Evolutionary conservation across 2,329 filamentous ascomycete genomes (phyloP).

Genomic region (Fusarium neocosmosporiellum): DNA sequence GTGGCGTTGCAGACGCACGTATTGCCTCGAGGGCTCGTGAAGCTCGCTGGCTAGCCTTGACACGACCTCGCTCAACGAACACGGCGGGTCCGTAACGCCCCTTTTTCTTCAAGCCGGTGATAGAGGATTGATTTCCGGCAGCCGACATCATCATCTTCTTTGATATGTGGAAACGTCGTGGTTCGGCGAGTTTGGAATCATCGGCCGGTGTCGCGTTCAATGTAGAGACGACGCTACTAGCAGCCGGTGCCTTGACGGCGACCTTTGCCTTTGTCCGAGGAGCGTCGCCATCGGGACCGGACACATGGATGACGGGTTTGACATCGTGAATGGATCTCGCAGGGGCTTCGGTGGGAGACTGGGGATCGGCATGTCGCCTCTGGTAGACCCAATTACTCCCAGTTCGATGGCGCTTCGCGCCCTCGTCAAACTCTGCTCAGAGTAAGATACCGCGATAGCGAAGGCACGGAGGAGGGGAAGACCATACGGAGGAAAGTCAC

Average conservation of each 20-base stretch:
- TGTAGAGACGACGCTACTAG: slow-evolving; percentile 3
- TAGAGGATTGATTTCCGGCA: slow-evolving; percentile 22
- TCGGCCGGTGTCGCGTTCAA: slow-evolving; percentile 24
- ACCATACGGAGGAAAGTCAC: slow-evolving; percentile 67
- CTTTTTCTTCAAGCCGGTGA: slow-evolving; percentile 54
- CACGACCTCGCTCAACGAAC: slow-evolving; percentile 66
- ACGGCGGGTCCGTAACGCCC: slow-evolving; percentile 58
- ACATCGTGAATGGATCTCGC: slow-evolving; percentile 29
- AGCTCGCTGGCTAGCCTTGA: slow-evolving; percentile 46
- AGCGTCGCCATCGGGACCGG: slow-evolving; percentile 51
- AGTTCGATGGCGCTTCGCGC: slow-evolving; percentile 64
- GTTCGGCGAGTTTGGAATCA: slow-evolving; percentile 45
- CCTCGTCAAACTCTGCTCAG: slow-evolving; percentile 61
- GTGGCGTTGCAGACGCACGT: slow-evolving; percentile 14
- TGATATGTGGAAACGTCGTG: slow-evolving; percentile 67
- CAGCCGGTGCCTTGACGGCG: not conserved
- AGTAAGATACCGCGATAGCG: slow-evolving; percentile 27
- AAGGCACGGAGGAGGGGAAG: slow-evolving; percentile 8
- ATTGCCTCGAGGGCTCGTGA: slow-evolving; percentile 21
- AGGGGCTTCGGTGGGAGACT: slow-evolving; percentile 40
- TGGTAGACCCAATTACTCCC: slow-evolving; percentile 67
- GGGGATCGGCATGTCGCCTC: slow-evolving; percentile 55
- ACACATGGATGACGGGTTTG: slow-evolving; percentile 62
- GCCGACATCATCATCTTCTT: slow-evolving; percentile 55
- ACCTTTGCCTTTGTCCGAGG: slow-evolving; percentile 23